A percentile compares a stretch with the other conserved stretches of the same genome.
Evolutionary conservation across 2,329 filamentous ascomycete genomes (phyloP).

Genomic region (Colletotrichum phormii): DNA sequence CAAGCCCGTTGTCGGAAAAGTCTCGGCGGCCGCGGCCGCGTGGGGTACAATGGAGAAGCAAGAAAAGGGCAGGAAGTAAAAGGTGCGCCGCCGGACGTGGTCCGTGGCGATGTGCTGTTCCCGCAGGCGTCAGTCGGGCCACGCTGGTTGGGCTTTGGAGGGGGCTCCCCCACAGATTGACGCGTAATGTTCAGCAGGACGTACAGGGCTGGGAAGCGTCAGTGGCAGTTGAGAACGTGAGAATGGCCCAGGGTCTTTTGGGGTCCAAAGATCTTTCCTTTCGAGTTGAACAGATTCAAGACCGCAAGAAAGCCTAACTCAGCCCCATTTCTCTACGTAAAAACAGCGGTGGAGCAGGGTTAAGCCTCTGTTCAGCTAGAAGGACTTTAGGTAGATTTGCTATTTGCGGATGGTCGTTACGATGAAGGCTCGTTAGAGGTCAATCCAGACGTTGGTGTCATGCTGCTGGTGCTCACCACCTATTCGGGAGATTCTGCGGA

Average conservation of each 20-base stretch:
- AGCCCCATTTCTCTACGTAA: slow-evolving; percentile 23
- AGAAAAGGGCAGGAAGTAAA: neutral
- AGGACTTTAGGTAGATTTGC: neutral
- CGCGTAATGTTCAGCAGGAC: slow-evolving; percentile 32
- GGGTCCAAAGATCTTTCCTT: neutral
- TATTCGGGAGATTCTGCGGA: neutral
- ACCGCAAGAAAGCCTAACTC: slow-evolving; percentile 10
- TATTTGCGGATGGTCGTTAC: slow-evolving; percentile 1
- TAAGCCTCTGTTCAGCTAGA: neutral
- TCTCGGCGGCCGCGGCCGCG: slow-evolving; percentile 15
- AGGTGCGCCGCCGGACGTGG: slow-evolving; percentile 17
- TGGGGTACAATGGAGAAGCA: slow-evolving; percentile 2
- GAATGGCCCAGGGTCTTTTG: neutral
- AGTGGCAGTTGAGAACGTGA: neutral
- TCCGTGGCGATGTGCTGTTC: slow-evolving; percentile 13
- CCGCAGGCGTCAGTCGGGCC: neutral
- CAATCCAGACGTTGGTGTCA: neutral
- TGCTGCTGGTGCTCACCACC: neutral
- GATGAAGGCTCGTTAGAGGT: neutral
- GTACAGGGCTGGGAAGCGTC: slow-evolving; percentile 5
- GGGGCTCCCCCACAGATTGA: slow-evolving; percentile 21
- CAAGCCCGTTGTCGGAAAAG: slow-evolving; percentile 21
- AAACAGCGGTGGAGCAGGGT: neutral
- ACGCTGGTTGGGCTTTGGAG: slow-evolving; percentile 16
- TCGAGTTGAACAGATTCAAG: neutral